Percentiles rank a stretch among this genome's conserved stretches.
Conservation (phyloP, 306 rosid genomes). For the Sindora glabra region DNA sequence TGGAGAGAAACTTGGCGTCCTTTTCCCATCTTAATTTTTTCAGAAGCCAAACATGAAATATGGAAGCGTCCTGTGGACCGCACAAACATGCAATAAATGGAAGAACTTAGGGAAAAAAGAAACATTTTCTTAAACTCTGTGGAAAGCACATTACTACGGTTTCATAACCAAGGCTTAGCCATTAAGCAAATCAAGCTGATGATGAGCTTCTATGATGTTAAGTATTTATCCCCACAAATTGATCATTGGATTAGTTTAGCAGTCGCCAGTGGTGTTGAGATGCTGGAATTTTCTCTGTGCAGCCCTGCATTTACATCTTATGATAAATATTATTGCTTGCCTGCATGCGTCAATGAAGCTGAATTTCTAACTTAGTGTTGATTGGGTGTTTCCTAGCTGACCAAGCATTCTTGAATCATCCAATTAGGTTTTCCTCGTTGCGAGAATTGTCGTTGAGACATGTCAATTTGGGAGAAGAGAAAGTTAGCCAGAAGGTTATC, state of each 20-base stretch:
- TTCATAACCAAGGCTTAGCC: neutral
- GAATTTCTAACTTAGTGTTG: neutral
- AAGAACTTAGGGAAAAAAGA: neutral
- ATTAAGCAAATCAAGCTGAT: neutral
- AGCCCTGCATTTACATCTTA: neutral
- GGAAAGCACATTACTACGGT: neutral
- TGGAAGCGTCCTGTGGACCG: neutral
- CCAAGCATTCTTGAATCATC: neutral
- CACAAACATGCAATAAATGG: neutral
- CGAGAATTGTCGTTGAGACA: neutral
- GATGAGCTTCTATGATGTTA: neutral
- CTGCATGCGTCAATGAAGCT: neutral
- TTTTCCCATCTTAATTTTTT: neutral
- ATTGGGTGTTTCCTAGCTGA: neutral
- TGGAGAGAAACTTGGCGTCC: slow-evolving; percentile 12
- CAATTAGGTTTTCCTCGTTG: too few species aligned
- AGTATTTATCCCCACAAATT: neutral
- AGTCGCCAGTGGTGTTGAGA: neutral
- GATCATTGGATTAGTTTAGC: neutral
- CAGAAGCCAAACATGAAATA: neutral
- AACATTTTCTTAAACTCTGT: neutral
- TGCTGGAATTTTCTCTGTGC: neutral
- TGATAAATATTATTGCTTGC: neutral
- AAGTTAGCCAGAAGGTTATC: too few species aligned
- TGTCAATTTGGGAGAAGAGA: neutral